phyloP scores from a whole-genome alignment of 305 asterid genomes.

The Fraxinus dipetala region DNA sequence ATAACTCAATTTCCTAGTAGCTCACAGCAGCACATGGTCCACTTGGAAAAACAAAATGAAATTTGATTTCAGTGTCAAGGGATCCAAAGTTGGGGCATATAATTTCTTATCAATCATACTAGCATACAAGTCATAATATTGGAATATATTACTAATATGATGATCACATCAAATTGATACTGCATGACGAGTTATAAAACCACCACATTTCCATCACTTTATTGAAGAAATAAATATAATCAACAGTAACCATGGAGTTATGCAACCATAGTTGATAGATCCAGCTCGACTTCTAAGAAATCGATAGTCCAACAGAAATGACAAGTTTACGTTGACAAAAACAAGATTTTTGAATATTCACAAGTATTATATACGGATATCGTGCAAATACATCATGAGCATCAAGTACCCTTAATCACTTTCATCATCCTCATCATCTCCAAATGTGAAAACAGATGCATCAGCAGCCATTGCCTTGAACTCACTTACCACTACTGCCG shows the following conservation, averaged over 20 bases:
- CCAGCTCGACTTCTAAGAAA: neutral
- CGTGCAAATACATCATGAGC: neutral
- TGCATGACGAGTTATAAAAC: neutral
- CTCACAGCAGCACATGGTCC: neutral
- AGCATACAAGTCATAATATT: neutral
- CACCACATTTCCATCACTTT: neutral
- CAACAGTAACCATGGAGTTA: neutral
- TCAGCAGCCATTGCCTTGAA: slow-evolving; percentile 98
- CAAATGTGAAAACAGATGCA: slow-evolving; percentile 91
- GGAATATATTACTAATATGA: neutral
- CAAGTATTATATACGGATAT: slow-evolving; percentile 29
- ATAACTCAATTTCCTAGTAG: neutral
- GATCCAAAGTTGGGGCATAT: neutral
- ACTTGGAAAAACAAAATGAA: neutral
- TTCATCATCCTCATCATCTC: slow-evolving; percentile 93
- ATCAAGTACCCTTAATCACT: slow-evolving; percentile 48
- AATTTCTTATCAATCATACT: neutral
- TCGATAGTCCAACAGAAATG: neutral
- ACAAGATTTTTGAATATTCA: slow-evolving; percentile 2
- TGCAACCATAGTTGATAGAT: neutral
- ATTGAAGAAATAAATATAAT: neutral
- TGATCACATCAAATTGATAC: neutral
- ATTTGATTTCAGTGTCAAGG: neutral
- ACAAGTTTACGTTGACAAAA: neutral
- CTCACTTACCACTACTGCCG: slow-evolving; percentile 65